A percentile compares a stretch with the other conserved stretches of the same genome.
These are phyloP conservation scores for Rhazya stricta DNA, from an alignment of 257 asterid species.

Conservation along the genomic window DNA sequence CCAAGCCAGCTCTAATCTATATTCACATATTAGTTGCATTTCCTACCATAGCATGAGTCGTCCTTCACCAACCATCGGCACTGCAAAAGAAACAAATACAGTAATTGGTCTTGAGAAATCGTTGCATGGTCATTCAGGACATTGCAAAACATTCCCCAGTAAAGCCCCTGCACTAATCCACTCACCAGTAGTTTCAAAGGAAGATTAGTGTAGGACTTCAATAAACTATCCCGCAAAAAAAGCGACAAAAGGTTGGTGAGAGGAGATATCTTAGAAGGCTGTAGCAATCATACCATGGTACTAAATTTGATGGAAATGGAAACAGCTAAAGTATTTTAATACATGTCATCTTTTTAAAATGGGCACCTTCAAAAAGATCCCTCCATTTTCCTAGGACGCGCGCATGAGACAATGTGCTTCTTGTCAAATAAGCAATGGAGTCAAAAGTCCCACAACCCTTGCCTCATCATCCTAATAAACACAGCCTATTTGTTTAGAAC, in stretches of 20 bases:
- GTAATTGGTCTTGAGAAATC: background rate
- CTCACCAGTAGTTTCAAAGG: background rate
- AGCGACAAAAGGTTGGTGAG: background rate
- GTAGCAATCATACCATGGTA: background rate
- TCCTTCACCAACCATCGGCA: background rate
- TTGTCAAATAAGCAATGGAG: background rate
- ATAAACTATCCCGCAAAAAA: background rate
- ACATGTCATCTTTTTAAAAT: background rate
- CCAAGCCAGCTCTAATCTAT: background rate
- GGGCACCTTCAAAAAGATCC: background rate
- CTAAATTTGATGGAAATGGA: background rate
- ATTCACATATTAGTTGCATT: conserved; percentile 2
- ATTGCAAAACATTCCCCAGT: background rate
- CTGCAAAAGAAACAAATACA: conserved; percentile 8
- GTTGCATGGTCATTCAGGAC: background rate
- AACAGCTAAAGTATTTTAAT: background rate
- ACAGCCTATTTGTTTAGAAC: background rate
- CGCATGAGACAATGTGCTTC: background rate
- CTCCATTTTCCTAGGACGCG: background rate
- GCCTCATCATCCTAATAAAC: no score
- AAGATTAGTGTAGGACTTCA: background rate
- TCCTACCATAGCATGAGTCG: background rate
- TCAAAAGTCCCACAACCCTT: background rate
- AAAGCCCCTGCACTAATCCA: background rate
- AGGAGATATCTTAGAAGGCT: background rate